phyloP scores from a whole-genome alignment of 2,329 filamentous ascomycete species.

The Colletotrichum tanaceti region DNA sequence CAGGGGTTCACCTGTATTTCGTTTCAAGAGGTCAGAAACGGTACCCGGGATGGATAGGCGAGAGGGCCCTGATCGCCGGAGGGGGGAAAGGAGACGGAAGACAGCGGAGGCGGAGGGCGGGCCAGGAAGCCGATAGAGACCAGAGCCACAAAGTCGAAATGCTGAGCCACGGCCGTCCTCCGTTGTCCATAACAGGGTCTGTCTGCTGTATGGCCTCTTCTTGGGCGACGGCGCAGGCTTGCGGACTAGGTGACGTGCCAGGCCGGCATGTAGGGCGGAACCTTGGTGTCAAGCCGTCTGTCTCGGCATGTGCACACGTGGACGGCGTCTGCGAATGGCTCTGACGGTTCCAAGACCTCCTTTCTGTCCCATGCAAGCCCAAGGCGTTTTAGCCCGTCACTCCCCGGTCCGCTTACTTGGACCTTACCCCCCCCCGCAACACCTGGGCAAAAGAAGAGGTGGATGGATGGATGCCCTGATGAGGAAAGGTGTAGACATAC shows the following conservation, averaged over 20 bases:
- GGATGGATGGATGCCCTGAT: constrained; percentile 38
- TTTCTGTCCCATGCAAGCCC: not conserved
- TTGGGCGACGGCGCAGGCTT: not conserved
- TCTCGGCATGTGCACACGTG: constrained; percentile 19
- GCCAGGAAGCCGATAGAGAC: not conserved
- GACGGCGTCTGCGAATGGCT: constrained; percentile 10
- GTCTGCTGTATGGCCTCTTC: no score
- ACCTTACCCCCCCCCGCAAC: constrained; percentile 1
- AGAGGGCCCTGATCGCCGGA: not conserved
- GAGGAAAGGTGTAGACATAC: constrained; percentile 54
- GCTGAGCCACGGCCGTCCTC: not conserved
- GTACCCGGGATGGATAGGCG: not conserved
- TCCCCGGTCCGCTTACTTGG: not conserved
- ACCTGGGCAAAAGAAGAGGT: constrained; percentile 4
- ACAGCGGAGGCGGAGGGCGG: not conserved
- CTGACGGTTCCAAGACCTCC: not conserved
- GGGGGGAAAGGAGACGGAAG: not conserved
- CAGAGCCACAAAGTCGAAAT: not conserved
- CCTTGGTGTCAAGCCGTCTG: not conserved
- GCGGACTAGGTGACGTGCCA: not conserved
- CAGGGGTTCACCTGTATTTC: constrained; percentile 77
- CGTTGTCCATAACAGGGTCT: not conserved
- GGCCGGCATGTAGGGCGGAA: constrained; percentile 1
- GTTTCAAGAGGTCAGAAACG: constrained; percentile 11
- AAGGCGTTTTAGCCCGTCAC: not conserved